Evolutionary conservation across 768 basidiomycete genomes (phyloP).

Genomic region (Macrolepiota albuminosa): DNA sequence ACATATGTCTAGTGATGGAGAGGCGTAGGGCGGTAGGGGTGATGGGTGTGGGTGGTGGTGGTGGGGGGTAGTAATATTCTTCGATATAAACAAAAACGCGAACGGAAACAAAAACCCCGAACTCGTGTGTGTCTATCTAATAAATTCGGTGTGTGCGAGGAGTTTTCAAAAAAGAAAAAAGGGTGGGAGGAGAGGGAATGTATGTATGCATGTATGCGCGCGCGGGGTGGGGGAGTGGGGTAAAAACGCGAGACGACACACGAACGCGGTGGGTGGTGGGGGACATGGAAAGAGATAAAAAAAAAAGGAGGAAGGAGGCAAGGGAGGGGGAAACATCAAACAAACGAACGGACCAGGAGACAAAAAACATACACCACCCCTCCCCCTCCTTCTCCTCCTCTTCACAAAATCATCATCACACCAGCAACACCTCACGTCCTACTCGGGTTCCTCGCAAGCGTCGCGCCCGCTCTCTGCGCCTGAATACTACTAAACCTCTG

Average conservation of each 20-base stretch:
- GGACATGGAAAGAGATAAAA: too few relatives aligned
- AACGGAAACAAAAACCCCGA: neutral
- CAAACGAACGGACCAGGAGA: neutral
- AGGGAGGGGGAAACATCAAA: neutral
- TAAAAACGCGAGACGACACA: neutral
- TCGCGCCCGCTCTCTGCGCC: slow-evolving; percentile 71
- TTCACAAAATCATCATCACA: neutral
- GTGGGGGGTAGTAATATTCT: neutral
- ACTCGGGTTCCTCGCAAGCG: slow-evolving; percentile 74
- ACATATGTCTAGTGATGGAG: neutral
- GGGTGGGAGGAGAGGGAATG: too few relatives aligned
- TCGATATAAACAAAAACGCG: neutral
- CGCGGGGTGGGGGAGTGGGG: too few relatives aligned
- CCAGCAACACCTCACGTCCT: slow-evolving; percentile 33
- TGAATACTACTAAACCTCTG: slow-evolving; percentile 85
- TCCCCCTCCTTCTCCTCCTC: too few relatives aligned
- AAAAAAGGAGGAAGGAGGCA: neutral
- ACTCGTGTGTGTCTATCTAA: neutral
- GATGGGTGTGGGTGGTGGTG: too few relatives aligned
- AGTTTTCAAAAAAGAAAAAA: neutral
- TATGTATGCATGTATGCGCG: too few relatives aligned
- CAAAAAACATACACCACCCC: neutral
- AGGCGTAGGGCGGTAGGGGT: too few relatives aligned
- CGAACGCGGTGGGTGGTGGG: neutral
- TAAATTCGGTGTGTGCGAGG: neutral